Evolutionary conservation across 768 basidiomycete genomes (phyloP).

Genomic region (Royoungia palumana): DNA sequence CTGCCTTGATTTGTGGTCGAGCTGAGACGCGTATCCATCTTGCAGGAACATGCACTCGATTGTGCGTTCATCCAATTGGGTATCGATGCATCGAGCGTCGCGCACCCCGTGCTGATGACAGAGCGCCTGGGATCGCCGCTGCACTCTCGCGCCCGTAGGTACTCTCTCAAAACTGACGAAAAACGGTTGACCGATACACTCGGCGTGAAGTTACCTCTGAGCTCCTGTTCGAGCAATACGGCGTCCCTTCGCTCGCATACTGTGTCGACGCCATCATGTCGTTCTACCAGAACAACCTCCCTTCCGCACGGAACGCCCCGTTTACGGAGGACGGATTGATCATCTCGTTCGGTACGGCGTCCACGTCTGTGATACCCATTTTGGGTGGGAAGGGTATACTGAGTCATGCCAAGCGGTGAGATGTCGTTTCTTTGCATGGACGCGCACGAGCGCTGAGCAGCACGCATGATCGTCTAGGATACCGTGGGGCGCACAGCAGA

Average conservation of each 20-base stretch:
- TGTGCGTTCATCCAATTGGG: conserved; percentile 87
- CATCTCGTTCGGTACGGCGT: conserved; percentile 88
- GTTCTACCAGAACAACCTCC: conserved; percentile 75
- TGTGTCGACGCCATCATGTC: conserved; percentile 91
- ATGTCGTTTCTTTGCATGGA: background rate
- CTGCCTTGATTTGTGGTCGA: background rate
- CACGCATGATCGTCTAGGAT: conserved; percentile 53
- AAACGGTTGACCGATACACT: background rate
- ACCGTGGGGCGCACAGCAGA: conserved; percentile 90
- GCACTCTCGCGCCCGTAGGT: conserved; percentile 82
- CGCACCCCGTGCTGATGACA: conserved; percentile 91
- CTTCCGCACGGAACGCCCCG: conserved; percentile 27
- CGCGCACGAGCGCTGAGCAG: background rate
- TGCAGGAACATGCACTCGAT: conserved; percentile 92
- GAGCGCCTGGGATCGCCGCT: conserved; percentile 86
- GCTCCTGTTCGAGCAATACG: conserved; percentile 92
- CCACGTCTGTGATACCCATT: conserved; percentile 88
- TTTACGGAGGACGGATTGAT: conserved; percentile 74
- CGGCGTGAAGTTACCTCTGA: conserved; percentile 83
- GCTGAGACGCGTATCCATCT: conserved; percentile 22
- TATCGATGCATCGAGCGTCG: conserved; percentile 68
- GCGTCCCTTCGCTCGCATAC: conserved; percentile 80
- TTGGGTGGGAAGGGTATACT: conserved; percentile 78
- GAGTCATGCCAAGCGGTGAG: conserved; percentile 82
- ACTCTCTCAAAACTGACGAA: background rate